Conservation (phyloP, 768 basidiomycete genomes). For the Collybia nuda region DNA sequence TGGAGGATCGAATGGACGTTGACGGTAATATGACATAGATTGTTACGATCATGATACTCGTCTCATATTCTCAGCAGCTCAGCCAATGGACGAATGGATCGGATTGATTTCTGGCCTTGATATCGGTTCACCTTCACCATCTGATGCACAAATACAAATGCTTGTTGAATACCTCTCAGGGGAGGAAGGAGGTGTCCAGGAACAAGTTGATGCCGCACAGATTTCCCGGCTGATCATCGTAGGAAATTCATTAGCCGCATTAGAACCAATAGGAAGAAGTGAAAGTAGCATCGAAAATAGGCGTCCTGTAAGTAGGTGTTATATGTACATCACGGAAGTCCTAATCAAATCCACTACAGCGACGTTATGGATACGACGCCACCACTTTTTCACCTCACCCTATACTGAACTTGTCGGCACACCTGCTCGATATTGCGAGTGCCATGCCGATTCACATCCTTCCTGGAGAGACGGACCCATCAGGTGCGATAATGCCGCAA, state of each 20-base stretch:
- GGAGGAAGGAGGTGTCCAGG: conserved; percentile 71
- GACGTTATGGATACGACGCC: conserved; percentile 64
- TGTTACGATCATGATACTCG: conserved; percentile 6
- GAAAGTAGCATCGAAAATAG: conserved; percentile 39
- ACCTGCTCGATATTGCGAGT: conserved; percentile 73
- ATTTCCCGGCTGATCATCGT: conserved; percentile 87
- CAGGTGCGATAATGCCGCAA: conserved; percentile 88
- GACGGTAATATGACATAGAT: conserved; percentile 51
- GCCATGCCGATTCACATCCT: conserved; percentile 85
- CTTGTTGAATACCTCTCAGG: conserved; percentile 88
- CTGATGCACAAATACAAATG: conserved; percentile 79
- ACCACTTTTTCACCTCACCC: conserved; percentile 76
- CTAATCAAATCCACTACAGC: conserved; percentile 35
- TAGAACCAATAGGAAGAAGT: conserved; percentile 29
- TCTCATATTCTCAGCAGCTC: neutral
- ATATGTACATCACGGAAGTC: conserved; percentile 5
- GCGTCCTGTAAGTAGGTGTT: conserved; percentile 47
- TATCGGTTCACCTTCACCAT: conserved; percentile 59
- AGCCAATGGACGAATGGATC: conserved; percentile 67
- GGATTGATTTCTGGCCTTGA: conserved; percentile 86
- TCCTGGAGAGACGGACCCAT: conserved; percentile 86
- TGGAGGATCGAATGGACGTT: conserved; percentile 59
- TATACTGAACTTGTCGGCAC: conserved; percentile 61
- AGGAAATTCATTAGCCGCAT: conserved; percentile 80
- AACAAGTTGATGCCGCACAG: conserved; percentile 62